Conservation (phyloP, 306 rosid genomes). For the Cicer cuneatum region DNA sequence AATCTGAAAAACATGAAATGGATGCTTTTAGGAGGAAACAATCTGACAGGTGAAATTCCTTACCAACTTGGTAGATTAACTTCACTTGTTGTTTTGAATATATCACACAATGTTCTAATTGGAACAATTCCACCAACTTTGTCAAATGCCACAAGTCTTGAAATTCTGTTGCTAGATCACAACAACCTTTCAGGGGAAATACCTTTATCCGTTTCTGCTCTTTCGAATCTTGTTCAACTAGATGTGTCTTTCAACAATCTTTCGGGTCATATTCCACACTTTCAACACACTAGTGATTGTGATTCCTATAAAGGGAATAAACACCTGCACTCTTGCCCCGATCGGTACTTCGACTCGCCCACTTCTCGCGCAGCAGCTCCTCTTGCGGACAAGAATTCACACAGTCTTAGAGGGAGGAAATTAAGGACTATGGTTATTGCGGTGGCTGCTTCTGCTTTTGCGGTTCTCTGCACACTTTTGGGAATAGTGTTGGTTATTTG, state of each 20-base stretch:
- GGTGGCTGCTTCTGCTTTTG: constrained; percentile 41
- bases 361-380: constrained; percentile 50
- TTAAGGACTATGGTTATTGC: constrained; percentile 44
- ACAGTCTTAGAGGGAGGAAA: constrained; percentile 27
- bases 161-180: constrained; percentile 55
- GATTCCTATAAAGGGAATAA: constrained; percentile 53
- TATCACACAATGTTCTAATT: constrained; percentile 53
- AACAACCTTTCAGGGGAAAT: constrained; percentile 56
- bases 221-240: constrained; percentile 50
- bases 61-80: constrained; percentile 48
- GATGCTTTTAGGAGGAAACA: constrained; percentile 61
- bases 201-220: constrained; percentile 50
- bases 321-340: constrained; percentile 58
- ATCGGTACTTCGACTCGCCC: constrained; percentile 46
- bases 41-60: constrained; percentile 53
- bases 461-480: constrained; percentile 43
- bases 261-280: constrained; percentile 63
- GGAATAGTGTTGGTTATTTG: constrained; percentile 38
- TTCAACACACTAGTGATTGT: constrained; percentile 51
- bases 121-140: constrained; percentile 53
- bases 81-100: constrained; percentile 53
- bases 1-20: constrained; percentile 53
- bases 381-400: constrained; percentile 37
- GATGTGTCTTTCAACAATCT: constrained; percentile 64
- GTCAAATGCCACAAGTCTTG: constrained; percentile 52